phyloP scores from a whole-genome alignment of 148 eudicot genomes.

The Amaranthus cruentus region DNA sequence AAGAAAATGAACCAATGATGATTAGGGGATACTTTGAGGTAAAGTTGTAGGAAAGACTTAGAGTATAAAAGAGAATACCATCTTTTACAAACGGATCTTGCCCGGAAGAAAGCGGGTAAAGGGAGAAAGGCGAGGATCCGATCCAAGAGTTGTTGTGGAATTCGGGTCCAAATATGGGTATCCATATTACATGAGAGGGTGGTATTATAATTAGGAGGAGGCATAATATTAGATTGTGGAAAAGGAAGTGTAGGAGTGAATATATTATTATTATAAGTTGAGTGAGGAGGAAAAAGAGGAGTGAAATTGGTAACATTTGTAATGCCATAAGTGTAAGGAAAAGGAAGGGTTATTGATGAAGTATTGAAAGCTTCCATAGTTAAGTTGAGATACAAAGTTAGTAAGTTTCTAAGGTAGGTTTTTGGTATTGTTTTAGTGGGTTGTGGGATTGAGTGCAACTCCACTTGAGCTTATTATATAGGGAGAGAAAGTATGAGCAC shows the following conservation, averaged over 20 bases:
- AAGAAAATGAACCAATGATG: constrained; percentile 80
- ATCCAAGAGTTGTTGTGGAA: constrained; percentile 58
- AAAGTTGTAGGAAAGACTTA: constrained; percentile 57
- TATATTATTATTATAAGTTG: background rate
- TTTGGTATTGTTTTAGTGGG: background rate
- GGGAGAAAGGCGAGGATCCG: constrained; percentile 79
- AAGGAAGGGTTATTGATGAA: constrained; percentile 32
- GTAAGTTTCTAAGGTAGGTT: background rate
- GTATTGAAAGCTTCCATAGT: constrained; percentile 63
- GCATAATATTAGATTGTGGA: too few relatives aligned
- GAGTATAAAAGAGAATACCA: constrained; percentile 83
- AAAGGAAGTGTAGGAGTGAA: background rate
- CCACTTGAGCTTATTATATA: constrained; percentile 17
- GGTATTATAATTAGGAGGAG: background rate
- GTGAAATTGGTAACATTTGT: constrained; percentile 20
- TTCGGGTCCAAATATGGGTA: constrained; percentile 70
- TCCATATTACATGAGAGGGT: constrained; percentile 62
- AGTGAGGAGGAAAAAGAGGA: constrained; percentile 2
- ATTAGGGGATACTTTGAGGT: constrained; percentile 54
- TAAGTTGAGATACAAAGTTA: background rate
- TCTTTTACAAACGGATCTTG: constrained; percentile 80
- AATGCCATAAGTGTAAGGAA: constrained; percentile 36
- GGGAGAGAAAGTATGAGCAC: background rate
- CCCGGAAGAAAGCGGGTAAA: constrained; percentile 71
- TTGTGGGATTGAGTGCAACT: constrained; percentile 20